Conservation (phyloP, 805 yeast genomes). For the Torulaspora gathmanii region DNA sequence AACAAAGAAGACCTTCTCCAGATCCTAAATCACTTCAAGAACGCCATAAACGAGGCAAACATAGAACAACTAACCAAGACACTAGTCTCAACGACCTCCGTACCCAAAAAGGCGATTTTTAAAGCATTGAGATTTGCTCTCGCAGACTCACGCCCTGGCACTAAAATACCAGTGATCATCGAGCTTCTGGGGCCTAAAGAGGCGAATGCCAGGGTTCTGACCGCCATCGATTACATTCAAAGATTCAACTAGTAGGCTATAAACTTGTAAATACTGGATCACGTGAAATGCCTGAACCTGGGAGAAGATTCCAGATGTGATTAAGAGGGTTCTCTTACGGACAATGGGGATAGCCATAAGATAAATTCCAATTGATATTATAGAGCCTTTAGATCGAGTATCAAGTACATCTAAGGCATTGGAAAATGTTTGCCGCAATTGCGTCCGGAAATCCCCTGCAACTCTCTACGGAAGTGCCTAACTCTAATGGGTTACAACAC, state of each 20-base stretch:
- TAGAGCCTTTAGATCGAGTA: no score
- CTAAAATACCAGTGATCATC: slow-evolving; percentile 55
- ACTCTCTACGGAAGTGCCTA: slow-evolving; percentile 36
- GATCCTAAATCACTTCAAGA: slow-evolving; percentile 19
- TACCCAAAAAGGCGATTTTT: slow-evolving; percentile 40
- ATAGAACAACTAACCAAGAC: slow-evolving; percentile 10
- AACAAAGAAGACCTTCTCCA: slow-evolving; percentile 10
- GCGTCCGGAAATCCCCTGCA: slow-evolving; percentile 39
- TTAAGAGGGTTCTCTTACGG: not conserved
- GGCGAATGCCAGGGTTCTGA: slow-evolving; percentile 25
- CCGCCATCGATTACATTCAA: slow-evolving; percentile 18
- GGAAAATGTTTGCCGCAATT: slow-evolving; percentile 36
- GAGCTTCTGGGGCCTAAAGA: slow-evolving; percentile 49
- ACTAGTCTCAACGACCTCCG: not conserved
- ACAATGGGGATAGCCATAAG: not conserved
- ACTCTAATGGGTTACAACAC: slow-evolving; percentile 37
- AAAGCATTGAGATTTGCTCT: slow-evolving; percentile 62
- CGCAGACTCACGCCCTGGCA: slow-evolving; percentile 66
- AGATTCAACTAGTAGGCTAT: not conserved
- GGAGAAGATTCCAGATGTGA: slow-evolving; percentile 15
- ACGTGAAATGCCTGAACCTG: slow-evolving; percentile 8
- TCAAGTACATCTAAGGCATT: not conserved
- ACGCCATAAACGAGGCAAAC: slow-evolving; percentile 5
- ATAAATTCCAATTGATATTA: no score
- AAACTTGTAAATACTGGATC: slow-evolving; percentile 6